Conservation (phyloP, 2,329 filamentous ascomycete genomes). For the Exophiala dermatitidis region DNA sequence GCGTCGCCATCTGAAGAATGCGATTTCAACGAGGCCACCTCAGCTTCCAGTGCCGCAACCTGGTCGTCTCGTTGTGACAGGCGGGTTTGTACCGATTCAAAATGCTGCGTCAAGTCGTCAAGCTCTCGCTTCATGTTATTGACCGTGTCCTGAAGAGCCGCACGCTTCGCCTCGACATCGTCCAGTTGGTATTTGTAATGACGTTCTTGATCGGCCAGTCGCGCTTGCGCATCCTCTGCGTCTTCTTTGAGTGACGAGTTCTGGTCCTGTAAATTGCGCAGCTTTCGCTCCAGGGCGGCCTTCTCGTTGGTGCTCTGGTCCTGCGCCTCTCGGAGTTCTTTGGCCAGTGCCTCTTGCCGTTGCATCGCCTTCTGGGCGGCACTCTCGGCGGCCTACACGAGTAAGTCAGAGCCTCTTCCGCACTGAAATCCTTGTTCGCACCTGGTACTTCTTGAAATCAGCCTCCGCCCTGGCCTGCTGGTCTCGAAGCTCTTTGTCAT, state of each 20-base stretch:
- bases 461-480: slow-evolving; percentile 73
- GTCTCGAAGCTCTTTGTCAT: slow-evolving; percentile 77
- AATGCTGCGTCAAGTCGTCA: slow-evolving; percentile 50
- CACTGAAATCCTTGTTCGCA: slow-evolving; percentile 25
- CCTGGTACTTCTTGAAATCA: slow-evolving; percentile 64
- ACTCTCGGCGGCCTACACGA: slow-evolving; percentile 44
- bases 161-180: slow-evolving; percentile 56
- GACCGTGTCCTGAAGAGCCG: slow-evolving; percentile 50
- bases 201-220: slow-evolving; percentile 60
- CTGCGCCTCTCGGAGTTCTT: slow-evolving; percentile 50
- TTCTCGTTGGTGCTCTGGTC: slow-evolving; percentile 51
- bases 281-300: slow-evolving; percentile 47
- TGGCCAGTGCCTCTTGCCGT: slow-evolving; percentile 49
- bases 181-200: slow-evolving; percentile 54
- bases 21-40: slow-evolving; percentile 75
- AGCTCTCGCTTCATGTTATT: slow-evolving; percentile 46
- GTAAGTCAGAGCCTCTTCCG: not conserved
- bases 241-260: slow-evolving; percentile 71
- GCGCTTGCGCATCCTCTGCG: slow-evolving; percentile 71
- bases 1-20: slow-evolving; percentile 83
- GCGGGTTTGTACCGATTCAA: slow-evolving; percentile 58
- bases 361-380: slow-evolving; percentile 44
- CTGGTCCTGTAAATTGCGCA: slow-evolving; percentile 57
- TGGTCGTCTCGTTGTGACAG: slow-evolving; percentile 62
- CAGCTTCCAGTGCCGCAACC: slow-evolving; percentile 70